These are phyloP conservation scores for Butyriboletus loyo DNA, from an alignment of 768 basidiomycete genomes.

Conservation along the genomic window DNA sequence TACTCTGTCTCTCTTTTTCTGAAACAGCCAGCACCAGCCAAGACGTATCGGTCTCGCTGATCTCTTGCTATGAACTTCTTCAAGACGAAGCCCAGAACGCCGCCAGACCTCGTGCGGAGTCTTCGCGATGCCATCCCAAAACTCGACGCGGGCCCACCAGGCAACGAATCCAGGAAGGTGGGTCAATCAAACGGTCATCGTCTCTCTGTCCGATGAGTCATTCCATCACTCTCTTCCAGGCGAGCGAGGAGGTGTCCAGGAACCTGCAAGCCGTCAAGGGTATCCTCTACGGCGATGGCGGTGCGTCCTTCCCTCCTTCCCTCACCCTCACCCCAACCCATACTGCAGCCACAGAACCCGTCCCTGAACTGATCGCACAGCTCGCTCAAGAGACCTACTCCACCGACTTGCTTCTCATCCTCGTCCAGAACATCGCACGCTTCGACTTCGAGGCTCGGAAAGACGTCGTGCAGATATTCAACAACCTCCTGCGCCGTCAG, in stretches of 20 bases:
- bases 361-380: constrained; percentile 89
- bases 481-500: constrained; percentile 84
- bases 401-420: constrained; percentile 77
- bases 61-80: constrained; percentile 85
- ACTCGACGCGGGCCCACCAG: constrained; percentile 71
- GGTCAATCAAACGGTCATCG: constrained; percentile 15
- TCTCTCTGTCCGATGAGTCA: background rate
- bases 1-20: background rate
- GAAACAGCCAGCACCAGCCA: background rate
- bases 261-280: constrained; percentile 88
- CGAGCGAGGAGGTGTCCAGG: constrained; percentile 86
- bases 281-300: constrained; percentile 84
- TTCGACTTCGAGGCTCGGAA: constrained; percentile 95
- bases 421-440: constrained; percentile 77
- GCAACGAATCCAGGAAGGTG: constrained; percentile 77
- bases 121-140: constrained; percentile 76
- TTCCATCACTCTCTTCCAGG: constrained; percentile 43
- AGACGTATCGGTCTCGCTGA: background rate
- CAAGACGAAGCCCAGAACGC: constrained; percentile 85
- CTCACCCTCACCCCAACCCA: constrained; percentile 4
- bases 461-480: constrained; percentile 84
- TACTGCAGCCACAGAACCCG: constrained; percentile 52
- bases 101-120: constrained; percentile 81
- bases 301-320: constrained; percentile 39
- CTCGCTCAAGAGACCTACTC: constrained; percentile 95